Evolutionary conservation across 306 rosid genomes (phyloP), one percentile per base, ranked within the genome.

Genomic region (Dicorynia guianensis): DNA sequence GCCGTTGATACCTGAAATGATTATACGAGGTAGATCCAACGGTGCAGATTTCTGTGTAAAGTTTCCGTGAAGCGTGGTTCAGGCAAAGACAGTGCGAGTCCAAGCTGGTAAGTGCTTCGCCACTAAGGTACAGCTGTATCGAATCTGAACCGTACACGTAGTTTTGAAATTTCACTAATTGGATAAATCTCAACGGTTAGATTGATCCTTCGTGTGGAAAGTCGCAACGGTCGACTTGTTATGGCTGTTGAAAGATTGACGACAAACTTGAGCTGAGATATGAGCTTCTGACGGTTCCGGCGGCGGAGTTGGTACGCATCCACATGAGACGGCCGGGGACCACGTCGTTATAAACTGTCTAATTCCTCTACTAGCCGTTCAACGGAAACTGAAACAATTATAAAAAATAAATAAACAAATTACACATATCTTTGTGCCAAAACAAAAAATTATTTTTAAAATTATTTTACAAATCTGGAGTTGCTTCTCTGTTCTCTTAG

Each of bases 221-320:
- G 82, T 76, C 46, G 62, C 59, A 80, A 84, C 87, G 83, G 87
- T 80, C 85, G 58, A 47, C 1, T 25, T 25, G 30, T 25, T 25
- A 25, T 25, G 2, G 30, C 30, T 25, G 30, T 25, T 25, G 30
- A 25, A 25, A 25, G n/a, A 1, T 25, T 25, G 30, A 2, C 30
- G 30, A 25, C 30, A 39, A 1, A 2, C 17, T 6, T 15, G 38
- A 11, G 14, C 14, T 57, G 72, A 25, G 46, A 67, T 19, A 30
- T 25, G 25, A 53, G 49, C n/a, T 53, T 14, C 30, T 25, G 30
- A 25, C 30, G 30, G 1, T 25, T 25, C 30, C 30, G 30, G 30
- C 30, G 30, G 30, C 30, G 1, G 30, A 25, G 30, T 25, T 2
- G 30, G 30, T 25, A 25, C 30, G 30, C 30, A 25, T 25, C 30